Base-by-base conservation (phyloP, 305 asterid species). In the Lippia alba region DNA sequence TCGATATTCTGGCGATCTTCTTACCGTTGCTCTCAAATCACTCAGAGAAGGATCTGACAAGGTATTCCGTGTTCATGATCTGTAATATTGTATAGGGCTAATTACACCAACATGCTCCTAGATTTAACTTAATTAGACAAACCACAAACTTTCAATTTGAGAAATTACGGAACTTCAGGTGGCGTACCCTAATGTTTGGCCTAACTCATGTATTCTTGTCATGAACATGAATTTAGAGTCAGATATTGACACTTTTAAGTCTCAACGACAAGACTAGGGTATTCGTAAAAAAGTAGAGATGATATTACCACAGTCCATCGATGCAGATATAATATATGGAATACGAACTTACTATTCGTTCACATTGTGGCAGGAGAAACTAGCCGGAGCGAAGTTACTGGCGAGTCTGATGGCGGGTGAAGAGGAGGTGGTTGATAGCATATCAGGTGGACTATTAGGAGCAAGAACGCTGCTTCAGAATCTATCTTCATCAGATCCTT, bases 401-500 rank as follows among this genome's bases (percentile, higher is more conserved):
- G 88, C 85, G 60, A 82, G 88, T 64, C 78, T 93, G 15, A 89
- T 91, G 96, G 96, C 89, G 48, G 79, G 92, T n/a, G 97, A 93
- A 60, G 96, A 93, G 70, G 84, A 76, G 67, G 89, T 93, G 12
- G 75, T 93, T 1, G 82, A 82, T 20, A 84, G 81, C 73, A 83
- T 93, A 60, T 80, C 91, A 0, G 72, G 50, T 1, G 86, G 90
- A 10, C 84, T 93, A 41, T 56, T 86, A 16, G 86, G 87, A 70
- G 97, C 94, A 33, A 85, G 83, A 68, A 9, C 75, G 2, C 71
- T 83, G 80, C 98, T 93, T 70, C 77, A 61, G 76, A 74, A 61
- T 15, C 66, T 93, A 46, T 77, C 85, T n/a, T 57, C 74, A 19
- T 70, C 90, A 8, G 91, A 93, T 76, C 81, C 87, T 75, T 86